These are phyloP conservation scores for Mycena chlorophos DNA, from an alignment of 768 basidiomycete species.

Conservation along the genomic window DNA sequence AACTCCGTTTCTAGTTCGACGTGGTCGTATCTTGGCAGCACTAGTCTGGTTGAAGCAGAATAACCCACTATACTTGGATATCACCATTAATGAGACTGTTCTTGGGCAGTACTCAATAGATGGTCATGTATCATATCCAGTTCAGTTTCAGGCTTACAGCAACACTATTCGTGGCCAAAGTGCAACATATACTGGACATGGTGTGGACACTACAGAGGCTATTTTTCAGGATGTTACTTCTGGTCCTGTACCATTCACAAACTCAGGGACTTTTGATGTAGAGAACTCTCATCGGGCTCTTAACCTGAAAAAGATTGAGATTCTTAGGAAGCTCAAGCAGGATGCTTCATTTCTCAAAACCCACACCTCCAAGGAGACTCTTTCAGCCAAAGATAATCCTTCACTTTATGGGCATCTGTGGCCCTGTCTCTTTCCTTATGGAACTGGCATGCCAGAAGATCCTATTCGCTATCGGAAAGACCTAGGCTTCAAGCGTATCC, in stretches of 20 bases:
- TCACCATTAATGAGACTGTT: slow-evolving; percentile 5
- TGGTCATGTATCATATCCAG: slow-evolving; percentile 8
- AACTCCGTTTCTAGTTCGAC: slow-evolving; percentile 19
- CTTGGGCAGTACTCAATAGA: slow-evolving; percentile 16
- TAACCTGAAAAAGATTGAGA: no score
- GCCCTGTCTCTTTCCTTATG: slow-evolving; percentile 11
- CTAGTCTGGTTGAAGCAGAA: slow-evolving; percentile 18
- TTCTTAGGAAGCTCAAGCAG: no score
- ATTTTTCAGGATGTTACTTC: slow-evolving; percentile 1
- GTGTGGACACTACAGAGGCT: slow-evolving; percentile 9
- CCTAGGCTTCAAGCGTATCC: not conserved
- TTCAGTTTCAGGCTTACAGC: slow-evolving; percentile 10
- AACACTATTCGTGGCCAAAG: slow-evolving; percentile 11
- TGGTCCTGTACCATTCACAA: no score
- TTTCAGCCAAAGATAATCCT: slow-evolving; percentile 15
- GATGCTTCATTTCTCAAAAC: not conserved
- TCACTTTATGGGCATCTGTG: slow-evolving; percentile 16
- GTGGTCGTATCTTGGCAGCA: slow-evolving; percentile 1
- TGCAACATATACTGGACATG: slow-evolving; percentile 18
- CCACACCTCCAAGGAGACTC: not conserved
- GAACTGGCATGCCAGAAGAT: slow-evolving; percentile 15
- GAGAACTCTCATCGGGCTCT: no score
- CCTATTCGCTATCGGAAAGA: not conserved
- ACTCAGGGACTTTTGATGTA: no score
- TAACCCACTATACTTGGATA: slow-evolving; percentile 16